A percentile compares a stretch with the other conserved stretches of the same genome.
phyloP scores from a whole-genome alignment of 148 eudicot genomes.

The Salicornia ramosissima region DNA sequence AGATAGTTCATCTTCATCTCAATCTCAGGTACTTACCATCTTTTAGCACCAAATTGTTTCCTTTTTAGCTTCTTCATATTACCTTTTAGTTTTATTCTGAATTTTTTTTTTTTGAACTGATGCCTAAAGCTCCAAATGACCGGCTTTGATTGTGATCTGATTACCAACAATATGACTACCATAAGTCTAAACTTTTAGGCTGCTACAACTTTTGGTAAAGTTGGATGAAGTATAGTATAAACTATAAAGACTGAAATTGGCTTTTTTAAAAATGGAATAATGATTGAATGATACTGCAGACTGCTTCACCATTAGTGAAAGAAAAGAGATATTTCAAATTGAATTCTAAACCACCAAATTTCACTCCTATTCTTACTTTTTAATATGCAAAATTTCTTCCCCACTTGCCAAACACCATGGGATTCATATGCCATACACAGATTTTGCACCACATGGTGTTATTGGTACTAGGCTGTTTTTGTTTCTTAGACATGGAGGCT shows the following conservation, averaged over 20 bases:
- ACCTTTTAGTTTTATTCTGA: neutral
- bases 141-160: neutral
- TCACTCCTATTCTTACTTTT: neutral
- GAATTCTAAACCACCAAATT: neutral
- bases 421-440: neutral
- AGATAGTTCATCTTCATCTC: conserved; percentile 18
- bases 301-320: too few species aligned
- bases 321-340: neutral
- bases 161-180: neutral
- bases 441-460: too few species aligned
- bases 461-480: neutral
- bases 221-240: neutral
- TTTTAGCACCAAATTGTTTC: neutral
- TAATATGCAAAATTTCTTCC: neutral
- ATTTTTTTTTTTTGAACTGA: neutral
- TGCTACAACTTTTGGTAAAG: neutral
- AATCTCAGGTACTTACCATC: conserved; percentile 22
- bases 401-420: neutral
- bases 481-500: neutral
- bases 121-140: neutral
- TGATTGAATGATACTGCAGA: neutral
- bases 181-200: neutral
- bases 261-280: neutral
- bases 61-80: neutral
- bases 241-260: too few species aligned